Base-by-base conservation (phyloP, 352 stramenopile genomes). In the Globisporangium viniferum region DNA sequence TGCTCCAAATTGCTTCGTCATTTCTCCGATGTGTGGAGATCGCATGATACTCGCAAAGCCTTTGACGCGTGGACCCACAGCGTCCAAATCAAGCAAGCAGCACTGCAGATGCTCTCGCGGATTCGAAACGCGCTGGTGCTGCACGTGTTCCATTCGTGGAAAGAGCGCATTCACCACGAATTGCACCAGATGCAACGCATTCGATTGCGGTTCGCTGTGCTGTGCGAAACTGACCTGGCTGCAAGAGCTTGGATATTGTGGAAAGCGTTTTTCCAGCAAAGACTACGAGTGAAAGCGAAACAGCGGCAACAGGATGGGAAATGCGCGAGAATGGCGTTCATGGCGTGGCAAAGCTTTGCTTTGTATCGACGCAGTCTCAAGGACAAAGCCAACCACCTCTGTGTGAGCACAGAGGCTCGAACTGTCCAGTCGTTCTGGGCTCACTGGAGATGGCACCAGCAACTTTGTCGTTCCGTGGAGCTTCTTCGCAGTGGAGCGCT, bases 81-180 rank as follows among this genome's bases (percentile, higher is more conserved):
- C 6, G 18, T 49, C 9, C 41, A 31, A 3, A 15, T 33, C 15
- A 36, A 36, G 15, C 41, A 53, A 6, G 9, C 9, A 7, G 31
- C 44, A 0, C 12, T 44, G 7, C 29, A n/a, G 10, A 36, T 64
- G 5, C 39, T 59, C n/a, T 15, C 6, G 12, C 39, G 56, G 59
- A 51, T 76, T 27, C 49, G 70, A 41, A 67, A 56, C 29, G 20
- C 35, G 27, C 67, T 70, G 2, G 35, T 84, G 6, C 22, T 44
- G 24, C 69, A 66, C 1, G 62, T 84, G 0, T 81, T 88, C 46
- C 75, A 75, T 22, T 64, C 79, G 18, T 90, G 79, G 81, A 86
- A 71, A 51, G 31, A 64, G 15, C 36, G 66, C 2, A 71, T 74
- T 3, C 1, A 64, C 6, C 55, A 56, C 5, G 73, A 82, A 24